A percentile compares a stretch with the other conserved stretches of the same genome.
phyloP scores from a whole-genome alignment of 2,329 filamentous ascomycete genomes.

The Botrytis elliptica region DNA sequence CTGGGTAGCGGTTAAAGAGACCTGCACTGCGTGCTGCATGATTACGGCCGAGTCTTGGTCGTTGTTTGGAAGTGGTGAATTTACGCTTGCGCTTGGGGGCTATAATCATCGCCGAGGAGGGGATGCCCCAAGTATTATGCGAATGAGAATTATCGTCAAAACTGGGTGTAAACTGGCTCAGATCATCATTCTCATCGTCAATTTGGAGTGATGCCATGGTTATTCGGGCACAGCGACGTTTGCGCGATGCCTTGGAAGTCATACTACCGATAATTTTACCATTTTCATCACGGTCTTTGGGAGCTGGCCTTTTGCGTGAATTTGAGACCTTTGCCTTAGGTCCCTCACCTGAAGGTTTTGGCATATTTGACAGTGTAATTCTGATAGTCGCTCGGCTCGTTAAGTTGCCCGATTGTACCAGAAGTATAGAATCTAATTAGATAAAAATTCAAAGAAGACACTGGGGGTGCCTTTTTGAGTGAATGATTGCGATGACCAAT shows the following conservation, averaged over 20 bases:
- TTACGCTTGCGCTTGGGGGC: conserved; percentile 16
- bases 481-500: not conserved
- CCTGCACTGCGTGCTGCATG: not conserved
- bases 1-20: not conserved
- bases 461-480: not conserved
- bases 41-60: not conserved
- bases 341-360: not conserved
- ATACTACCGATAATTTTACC: not conserved
- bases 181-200: conserved; percentile 22
- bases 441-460: not conserved
- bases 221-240: conserved; percentile 2
- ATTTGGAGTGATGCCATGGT: conserved; percentile 18
- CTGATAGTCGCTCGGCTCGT: not conserved
- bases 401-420: not conserved
- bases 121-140: conserved; percentile 21
- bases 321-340: not conserved
- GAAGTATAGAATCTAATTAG: too few species aligned
- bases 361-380: not conserved
- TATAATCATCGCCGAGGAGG: not conserved
- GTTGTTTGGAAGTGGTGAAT: not conserved
- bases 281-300: conserved; percentile 3
- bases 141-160: conserved; percentile 17
- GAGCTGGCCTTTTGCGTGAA: not conserved
- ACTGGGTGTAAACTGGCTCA: conserved; percentile 1
- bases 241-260: conserved; percentile 16